A percentile compares a stretch with the other conserved stretches of the same genome.
These are phyloP conservation scores for Bimuria novae-zelandiae DNA, from an alignment of 2,329 filamentous ascomycete genomes.

Conservation along the genomic window DNA sequence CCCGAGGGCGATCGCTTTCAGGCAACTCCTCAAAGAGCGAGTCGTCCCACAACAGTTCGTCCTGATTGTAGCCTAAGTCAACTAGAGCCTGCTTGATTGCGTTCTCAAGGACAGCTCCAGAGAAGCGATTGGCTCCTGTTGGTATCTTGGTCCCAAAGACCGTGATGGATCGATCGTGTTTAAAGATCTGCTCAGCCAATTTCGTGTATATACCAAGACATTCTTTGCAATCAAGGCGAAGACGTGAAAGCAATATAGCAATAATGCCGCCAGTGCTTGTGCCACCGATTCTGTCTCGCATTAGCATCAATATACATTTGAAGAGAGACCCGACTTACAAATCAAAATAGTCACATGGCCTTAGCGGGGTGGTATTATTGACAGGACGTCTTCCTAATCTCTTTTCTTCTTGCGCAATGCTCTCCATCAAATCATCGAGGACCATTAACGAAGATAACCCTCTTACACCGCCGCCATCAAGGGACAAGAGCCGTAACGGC, in stretches of 20 bases:
- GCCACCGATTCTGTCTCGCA: conserved; percentile 35
- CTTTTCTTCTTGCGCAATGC: conserved; percentile 45
- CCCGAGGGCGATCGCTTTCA: conserved; percentile 27
- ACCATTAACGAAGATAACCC: conserved; percentile 47
- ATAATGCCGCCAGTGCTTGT: conserved; percentile 49
- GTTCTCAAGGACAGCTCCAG: conserved; percentile 41
- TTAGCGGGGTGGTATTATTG: conserved; percentile 35
- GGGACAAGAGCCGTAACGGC: conserved; percentile 40
- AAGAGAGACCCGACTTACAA: conserved; percentile 26
- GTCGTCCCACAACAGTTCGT: conserved; percentile 49
- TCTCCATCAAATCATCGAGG: conserved; percentile 47
- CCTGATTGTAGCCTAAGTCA: conserved; percentile 37
- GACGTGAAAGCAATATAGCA: conserved; percentile 46
- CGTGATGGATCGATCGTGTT: conserved; percentile 43
- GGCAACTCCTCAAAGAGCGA: conserved; percentile 44
- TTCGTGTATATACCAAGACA: conserved; percentile 46
- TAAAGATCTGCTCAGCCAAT: conserved; percentile 45
- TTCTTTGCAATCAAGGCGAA: conserved; percentile 43
- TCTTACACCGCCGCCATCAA: conserved; percentile 47
- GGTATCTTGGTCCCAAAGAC: conserved; percentile 44
- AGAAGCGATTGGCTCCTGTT: conserved; percentile 43
- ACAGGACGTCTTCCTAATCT: conserved; percentile 34
- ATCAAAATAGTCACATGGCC: conserved; percentile 49
- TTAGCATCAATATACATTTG: not conserved
- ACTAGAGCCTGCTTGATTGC: conserved; percentile 43